Evolutionary conservation across 495 filamentous ascomycete species (phyloP), one percentile per base, ranked within the genome.

Genomic region (Clavariopsis aquatica): DNA sequence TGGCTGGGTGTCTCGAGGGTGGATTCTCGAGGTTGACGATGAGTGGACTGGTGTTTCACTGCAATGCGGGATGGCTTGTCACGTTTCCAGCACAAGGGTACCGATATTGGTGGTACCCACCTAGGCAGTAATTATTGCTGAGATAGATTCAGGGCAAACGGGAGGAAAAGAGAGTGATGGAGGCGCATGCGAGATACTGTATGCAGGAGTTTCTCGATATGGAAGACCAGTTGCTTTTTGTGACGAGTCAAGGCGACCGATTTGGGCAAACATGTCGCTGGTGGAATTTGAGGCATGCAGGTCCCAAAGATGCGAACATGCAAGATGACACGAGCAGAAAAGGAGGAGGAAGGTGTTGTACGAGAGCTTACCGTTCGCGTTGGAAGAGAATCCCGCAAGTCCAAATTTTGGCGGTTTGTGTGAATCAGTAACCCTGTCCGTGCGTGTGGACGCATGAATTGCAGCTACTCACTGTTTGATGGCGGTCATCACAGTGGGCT

Each of bases 11-110:
- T 43, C 6, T 36, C 15, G 8, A 43, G 47, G 2, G 47, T 51
- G 22, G 9, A 22, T 24, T 22, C 2, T 51, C 47, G 47, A 43
- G 29, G 52, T 29, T 13, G 17, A 54, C 24, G 8, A 20, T 66
- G 56, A 54, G 57, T 58, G 65, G 65, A n/a, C 47, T 20, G 47
- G 28, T 68, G 65, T 68, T 68, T 68, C 65, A 68, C 26, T 63
- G 59, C 54, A 59, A 23, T n/a, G 36, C 22, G 59, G 13, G 23
- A 19, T 12, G 38, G 38, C 34, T 62, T 55, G 60, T 68, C 65
- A 68, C 65, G 63, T 53, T 26, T 45, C 65, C 59, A 54, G 6
- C 26, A 19, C 34, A 31, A 34, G 52, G 64, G 64, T 27, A 38
- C 61, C 41, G 43, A 15, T 43, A 43, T 43, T 43, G 4, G 13